Percentiles rank a stretch among this genome's conserved stretches.
These are phyloP conservation scores for Kalaharituber pfeilii DNA, from an alignment of 2,329 filamentous ascomycete genomes.

Conservation along the genomic window DNA sequence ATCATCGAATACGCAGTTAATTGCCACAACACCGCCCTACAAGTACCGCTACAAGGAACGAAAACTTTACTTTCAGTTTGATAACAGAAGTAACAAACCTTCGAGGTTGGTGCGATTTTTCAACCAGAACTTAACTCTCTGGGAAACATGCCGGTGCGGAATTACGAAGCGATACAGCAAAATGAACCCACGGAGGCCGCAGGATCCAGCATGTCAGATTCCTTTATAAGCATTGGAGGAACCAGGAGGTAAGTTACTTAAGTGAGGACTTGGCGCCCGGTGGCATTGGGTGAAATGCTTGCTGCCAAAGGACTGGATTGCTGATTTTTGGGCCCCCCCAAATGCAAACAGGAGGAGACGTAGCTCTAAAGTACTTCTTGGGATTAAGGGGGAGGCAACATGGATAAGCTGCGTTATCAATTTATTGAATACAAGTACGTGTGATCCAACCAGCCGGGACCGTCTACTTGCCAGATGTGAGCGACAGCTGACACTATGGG, in stretches of 20 bases:
- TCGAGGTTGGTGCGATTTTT: no score
- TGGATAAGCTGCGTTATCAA: slow-evolving; percentile 89
- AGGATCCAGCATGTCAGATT: slow-evolving; percentile 1
- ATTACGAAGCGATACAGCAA: slow-evolving; percentile 18
- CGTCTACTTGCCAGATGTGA: no score
- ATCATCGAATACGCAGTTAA: no score
- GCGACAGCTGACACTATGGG: slow-evolving; percentile 14
- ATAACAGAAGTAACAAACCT: no score
- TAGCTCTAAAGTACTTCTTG: slow-evolving; percentile 18
- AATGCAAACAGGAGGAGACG: slow-evolving; percentile 1
- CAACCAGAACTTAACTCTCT: no score
- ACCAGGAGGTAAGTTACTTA: background rate
- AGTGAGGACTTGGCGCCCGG: background rate
- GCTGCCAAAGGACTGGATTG: no score
- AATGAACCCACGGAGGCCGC: slow-evolving; percentile 5
- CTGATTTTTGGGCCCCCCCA: background rate
- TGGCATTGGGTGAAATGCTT: no score
- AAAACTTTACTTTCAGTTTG: no score
- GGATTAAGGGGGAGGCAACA: slow-evolving; percentile 51
- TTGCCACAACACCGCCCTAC: no score
- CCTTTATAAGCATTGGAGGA: slow-evolving; percentile 7
- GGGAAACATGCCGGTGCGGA: slow-evolving; percentile 12
- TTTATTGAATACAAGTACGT: slow-evolving; percentile 80
- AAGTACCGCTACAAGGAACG: no score
- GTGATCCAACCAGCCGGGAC: background rate